Evolutionary conservation across 176 grass and related monocot species (phyloP).

Genomic region (maize (Zea mays)): DNA sequence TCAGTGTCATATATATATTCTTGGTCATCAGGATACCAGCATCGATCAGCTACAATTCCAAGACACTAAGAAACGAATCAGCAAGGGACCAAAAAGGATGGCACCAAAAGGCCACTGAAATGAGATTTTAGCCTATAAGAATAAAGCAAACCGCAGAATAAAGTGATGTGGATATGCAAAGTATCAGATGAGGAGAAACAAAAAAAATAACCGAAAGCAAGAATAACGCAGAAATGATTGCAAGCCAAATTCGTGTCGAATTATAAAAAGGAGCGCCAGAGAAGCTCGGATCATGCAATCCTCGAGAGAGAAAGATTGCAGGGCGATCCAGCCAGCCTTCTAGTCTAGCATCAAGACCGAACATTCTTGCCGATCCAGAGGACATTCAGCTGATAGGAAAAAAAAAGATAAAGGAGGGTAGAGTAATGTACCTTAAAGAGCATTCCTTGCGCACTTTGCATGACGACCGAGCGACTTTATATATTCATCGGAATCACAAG

Average conservation of each 20-base stretch:
- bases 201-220: slow-evolving; percentile 13
- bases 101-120: slow-evolving; percentile 38
- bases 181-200: slow-evolving; percentile 39
- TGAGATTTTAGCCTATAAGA: slow-evolving; percentile 55
- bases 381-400: slow-evolving; percentile 47
- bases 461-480: slow-evolving; percentile 41
- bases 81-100: slow-evolving; percentile 14
- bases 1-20: no score
- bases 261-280: slow-evolving; percentile 28
- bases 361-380: slow-evolving; percentile 52
- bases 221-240: slow-evolving; percentile 39
- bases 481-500: slow-evolving; percentile 60
- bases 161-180: slow-evolving; percentile 62
- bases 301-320: slow-evolving; percentile 47
- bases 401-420: slow-evolving; percentile 56
- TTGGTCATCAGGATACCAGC: not conserved
- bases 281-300: slow-evolving; percentile 15
- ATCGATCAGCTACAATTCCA: not conserved
- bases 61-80: slow-evolving; percentile 18
- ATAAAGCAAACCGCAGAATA: slow-evolving; percentile 80
- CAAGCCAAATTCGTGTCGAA: slow-evolving; percentile 14
- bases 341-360: slow-evolving; percentile 26
- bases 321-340: slow-evolving; percentile 45
- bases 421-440: slow-evolving; percentile 52
- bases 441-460: slow-evolving; percentile 57